Conservation (phyloP, 495 filamentous ascomycete genomes). For the Neurospora sp. region DNA sequence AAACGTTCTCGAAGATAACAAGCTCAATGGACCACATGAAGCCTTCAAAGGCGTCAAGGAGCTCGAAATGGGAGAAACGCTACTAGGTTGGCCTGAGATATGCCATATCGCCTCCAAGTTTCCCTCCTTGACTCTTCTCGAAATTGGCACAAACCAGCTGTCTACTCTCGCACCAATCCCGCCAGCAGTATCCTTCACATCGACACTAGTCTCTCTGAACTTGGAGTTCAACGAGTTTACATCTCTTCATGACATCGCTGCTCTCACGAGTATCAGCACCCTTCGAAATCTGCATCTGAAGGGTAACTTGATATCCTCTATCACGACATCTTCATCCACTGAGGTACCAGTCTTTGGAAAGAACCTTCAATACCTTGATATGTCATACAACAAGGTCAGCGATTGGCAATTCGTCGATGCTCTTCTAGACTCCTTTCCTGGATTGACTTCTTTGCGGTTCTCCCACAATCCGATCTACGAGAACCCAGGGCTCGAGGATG, state of each 20-base stretch:
- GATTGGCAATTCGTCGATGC: conserved; percentile 61
- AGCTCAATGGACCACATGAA: conserved; percentile 19
- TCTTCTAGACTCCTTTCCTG: conserved; percentile 55
- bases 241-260: conserved; percentile 45
- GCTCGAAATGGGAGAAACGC: conserved; percentile 62
- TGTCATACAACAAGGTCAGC: conserved; percentile 69
- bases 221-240: conserved; percentile 70
- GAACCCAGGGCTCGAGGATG: conserved; percentile 33
- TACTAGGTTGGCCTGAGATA: conserved; percentile 65
- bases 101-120: conserved; percentile 42
- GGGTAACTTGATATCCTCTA: conserved; percentile 39
- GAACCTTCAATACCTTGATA: conserved; percentile 55
- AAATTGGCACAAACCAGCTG: conserved; percentile 38
- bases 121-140: conserved; percentile 47
- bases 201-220: conserved; percentile 45
- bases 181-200: conserved; percentile 34
- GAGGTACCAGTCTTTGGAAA: conserved; percentile 18
- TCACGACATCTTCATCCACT: conserved; percentile 12
- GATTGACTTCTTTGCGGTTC: conserved; percentile 60
- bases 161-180: conserved; percentile 29
- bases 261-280: conserved; percentile 45
- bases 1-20: conserved; percentile 24
- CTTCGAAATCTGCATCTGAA: conserved; percentile 55
- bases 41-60: conserved; percentile 51
- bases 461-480: conserved; percentile 77